Percentiles rank a stretch among this genome's conserved stretches.
Evolutionary conservation across 148 eudicot genomes (phyloP).

Genomic region (Diospyros kaki): DNA sequence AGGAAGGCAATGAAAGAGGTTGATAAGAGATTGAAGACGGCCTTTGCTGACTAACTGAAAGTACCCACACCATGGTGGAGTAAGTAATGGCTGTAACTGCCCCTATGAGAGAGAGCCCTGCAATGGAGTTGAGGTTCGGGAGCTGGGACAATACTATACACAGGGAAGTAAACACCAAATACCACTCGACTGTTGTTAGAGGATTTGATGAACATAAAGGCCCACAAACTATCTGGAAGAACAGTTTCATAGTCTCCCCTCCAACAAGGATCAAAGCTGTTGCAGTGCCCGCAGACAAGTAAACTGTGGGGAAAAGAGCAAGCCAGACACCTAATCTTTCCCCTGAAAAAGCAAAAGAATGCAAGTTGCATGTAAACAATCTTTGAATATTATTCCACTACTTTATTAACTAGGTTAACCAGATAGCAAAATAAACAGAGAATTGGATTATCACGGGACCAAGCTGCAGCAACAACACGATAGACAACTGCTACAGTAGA

Average conservation of each 20-base stretch:
- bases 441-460: too few relatives aligned
- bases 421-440: too few relatives aligned
- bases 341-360: slow-evolving; percentile 35
- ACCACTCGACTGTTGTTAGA: slow-evolving; percentile 91
- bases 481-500: too few relatives aligned
- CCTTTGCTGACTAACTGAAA: slow-evolving; percentile 71
- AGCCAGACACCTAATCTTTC: slow-evolving; percentile 85
- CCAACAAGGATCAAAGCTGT: slow-evolving; percentile 88
- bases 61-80: slow-evolving; percentile 91
- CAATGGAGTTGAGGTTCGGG: slow-evolving; percentile 89
- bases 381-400: too few relatives aligned
- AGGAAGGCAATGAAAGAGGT: slow-evolving; percentile 61
- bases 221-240: slow-evolving; percentile 88
- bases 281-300: slow-evolving; percentile 88
- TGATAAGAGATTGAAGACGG: slow-evolving; percentile 69
- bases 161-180: slow-evolving; percentile 87
- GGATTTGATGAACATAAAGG: slow-evolving; percentile 85
- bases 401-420: too few relatives aligned
- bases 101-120: slow-evolving; percentile 89
- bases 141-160: slow-evolving; percentile 86
- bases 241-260: slow-evolving; percentile 90
- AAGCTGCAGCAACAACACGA: too few relatives aligned
- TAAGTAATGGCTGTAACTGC: slow-evolving; percentile 91
- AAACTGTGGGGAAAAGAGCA: slow-evolving; percentile 89
- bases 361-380: too few relatives aligned